A percentile compares a stretch with the other conserved stretches of the same genome.
Conservation (phyloP, 768 basidiomycete species). For the Pisolithus albus region DNA sequence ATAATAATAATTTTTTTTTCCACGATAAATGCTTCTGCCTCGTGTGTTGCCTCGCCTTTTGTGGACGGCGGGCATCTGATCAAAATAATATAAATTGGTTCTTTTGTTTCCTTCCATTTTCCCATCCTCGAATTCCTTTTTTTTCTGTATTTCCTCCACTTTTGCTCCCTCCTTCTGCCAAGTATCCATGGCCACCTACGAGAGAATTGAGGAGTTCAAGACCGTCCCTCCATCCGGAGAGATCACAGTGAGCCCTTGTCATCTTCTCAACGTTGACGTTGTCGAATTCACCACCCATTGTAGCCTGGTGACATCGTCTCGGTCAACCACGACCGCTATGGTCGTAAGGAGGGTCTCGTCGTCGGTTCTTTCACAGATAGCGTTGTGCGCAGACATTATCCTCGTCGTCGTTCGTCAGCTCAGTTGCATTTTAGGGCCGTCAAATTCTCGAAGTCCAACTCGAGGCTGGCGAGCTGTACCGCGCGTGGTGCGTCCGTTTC, state of each 20-base stretch:
- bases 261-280: slow-evolving; percentile 1
- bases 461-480: slow-evolving; percentile 59
- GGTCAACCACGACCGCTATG: slow-evolving; percentile 56
- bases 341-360: slow-evolving; percentile 73
- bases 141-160: slow-evolving; percentile 11
- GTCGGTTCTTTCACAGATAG: slow-evolving; percentile 69
- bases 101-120: slow-evolving; percentile 12
- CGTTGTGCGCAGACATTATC: slow-evolving; percentile 39
- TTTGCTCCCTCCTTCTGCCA: slow-evolving; percentile 19
- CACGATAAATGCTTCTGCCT: slow-evolving; percentile 32
- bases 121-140: slow-evolving; percentile 6
- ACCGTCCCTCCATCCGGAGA: slow-evolving; percentile 24
- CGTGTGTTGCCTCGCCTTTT: slow-evolving; percentile 45
- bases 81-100: slow-evolving; percentile 49
- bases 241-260: slow-evolving; percentile 25
- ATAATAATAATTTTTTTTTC: slow-evolving; percentile 7
- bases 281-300: neutral
- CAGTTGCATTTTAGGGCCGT: slow-evolving; percentile 49
- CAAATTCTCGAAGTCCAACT: slow-evolving; percentile 80
- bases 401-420: neutral
- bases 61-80: slow-evolving; percentile 35
- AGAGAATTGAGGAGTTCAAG: slow-evolving; percentile 26
- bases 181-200: slow-evolving; percentile 34
- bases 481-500: slow-evolving; percentile 47
- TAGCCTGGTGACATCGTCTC: slow-evolving; percentile 80